These are phyloP conservation scores for Umbilicus rupestris DNA, from an alignment of 164 flowering plant species.

Conservation along the genomic window DNA sequence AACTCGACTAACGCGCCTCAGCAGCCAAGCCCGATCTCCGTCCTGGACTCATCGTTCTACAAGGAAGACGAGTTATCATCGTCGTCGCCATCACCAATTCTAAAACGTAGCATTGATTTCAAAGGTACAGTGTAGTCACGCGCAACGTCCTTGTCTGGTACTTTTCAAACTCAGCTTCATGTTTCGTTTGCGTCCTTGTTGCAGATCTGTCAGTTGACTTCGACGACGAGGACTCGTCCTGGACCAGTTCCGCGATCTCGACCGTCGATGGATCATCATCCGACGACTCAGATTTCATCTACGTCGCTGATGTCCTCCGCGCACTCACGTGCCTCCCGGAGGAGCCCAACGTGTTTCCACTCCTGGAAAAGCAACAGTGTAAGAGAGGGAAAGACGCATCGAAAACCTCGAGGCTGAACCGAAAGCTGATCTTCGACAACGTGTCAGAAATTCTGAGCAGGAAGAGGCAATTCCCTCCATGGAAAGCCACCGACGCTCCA, in stretches of 20 bases:
- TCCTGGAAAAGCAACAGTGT: constrained; percentile 57
- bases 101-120: constrained; percentile 61
- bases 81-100: constrained; percentile 63
- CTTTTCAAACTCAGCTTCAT: no score
- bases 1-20: constrained; percentile 27
- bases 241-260: constrained; percentile 15
- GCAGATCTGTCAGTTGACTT: constrained; percentile 31
- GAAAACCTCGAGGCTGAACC: constrained; percentile 35
- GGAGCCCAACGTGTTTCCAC: constrained; percentile 38
- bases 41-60: constrained; percentile 77
- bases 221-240: constrained; percentile 37
- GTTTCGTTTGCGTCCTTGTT: background rate
- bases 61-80: constrained; percentile 42
- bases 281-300: constrained; percentile 43
- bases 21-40: constrained; percentile 96
- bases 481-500: constrained; percentile 32
- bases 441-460: constrained; percentile 48
- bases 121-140: constrained; percentile 45
- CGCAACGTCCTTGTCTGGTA: background rate
- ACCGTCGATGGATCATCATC: constrained; percentile 18
- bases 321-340: constrained; percentile 39
- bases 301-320: constrained; percentile 57
- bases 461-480: constrained; percentile 42
- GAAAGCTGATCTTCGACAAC: constrained; percentile 63
- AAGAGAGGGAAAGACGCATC: constrained; percentile 36